phyloP scores from a whole-genome alignment of 139 green algal genomes.

The Chloropicon primus region DNA sequence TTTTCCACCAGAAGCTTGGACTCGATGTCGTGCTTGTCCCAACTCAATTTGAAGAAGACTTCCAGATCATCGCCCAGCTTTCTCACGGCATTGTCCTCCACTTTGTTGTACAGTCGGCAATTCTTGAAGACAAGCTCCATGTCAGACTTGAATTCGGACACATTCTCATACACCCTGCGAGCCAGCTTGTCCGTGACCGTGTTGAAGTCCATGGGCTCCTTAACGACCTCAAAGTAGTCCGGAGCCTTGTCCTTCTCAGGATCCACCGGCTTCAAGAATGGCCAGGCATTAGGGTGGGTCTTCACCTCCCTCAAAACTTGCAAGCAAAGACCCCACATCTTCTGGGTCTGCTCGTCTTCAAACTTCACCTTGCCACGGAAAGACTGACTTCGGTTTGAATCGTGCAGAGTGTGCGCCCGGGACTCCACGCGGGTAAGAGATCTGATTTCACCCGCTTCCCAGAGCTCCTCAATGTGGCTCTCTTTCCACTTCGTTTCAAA shows the following conservation, averaged over 20 bases:
- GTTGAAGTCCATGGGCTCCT: slow-evolving; percentile 44
- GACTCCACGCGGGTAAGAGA: background rate
- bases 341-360: background rate
- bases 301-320: background rate
- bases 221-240: slow-evolving; percentile 37
- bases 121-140: background rate
- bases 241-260: slow-evolving; percentile 19
- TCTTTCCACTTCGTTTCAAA: background rate
- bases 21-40: background rate
- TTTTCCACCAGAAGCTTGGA: background rate
- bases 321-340: background rate
- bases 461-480: background rate
- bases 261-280: background rate
- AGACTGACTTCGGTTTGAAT: background rate
- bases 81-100: background rate
- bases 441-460: background rate
- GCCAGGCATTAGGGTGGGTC: background rate
- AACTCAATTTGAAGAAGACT: background rate
- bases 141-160: background rate
- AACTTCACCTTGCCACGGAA: background rate
- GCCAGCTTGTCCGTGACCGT: slow-evolving; percentile 34
- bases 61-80: background rate
- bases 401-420: background rate
- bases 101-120: background rate
- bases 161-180: slow-evolving; percentile 15